phyloP scores from a whole-genome alignment of 768 basidiomycete species.

The Leccinum broughii region DNA sequence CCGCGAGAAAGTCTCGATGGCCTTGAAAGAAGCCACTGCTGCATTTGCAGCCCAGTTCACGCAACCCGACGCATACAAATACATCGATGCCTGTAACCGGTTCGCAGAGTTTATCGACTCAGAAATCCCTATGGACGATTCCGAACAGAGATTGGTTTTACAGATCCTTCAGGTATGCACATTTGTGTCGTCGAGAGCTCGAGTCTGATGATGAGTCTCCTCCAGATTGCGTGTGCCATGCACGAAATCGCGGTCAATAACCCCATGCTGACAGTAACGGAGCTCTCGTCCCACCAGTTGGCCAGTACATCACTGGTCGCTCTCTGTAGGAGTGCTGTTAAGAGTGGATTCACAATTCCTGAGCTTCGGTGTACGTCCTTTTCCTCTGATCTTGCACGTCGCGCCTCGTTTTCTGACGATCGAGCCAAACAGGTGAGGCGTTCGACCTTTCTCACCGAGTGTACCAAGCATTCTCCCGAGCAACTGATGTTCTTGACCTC shows the following conservation, averaged over 20 bases:
- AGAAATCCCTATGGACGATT: not conserved
- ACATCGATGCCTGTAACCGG: constrained; percentile 8
- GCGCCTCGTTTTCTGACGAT: constrained; percentile 1
- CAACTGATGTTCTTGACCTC: constrained; percentile 6
- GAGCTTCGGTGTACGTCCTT: constrained; percentile 18
- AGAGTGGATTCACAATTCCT: not conserved
- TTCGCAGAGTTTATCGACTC: constrained; percentile 14
- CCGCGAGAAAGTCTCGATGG: constrained; percentile 1
- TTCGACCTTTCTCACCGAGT: constrained; percentile 1
- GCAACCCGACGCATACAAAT: constrained; percentile 14
- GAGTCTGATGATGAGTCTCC: not conserved
- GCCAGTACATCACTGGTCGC: constrained; percentile 7
- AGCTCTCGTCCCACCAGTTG: constrained; percentile 13
- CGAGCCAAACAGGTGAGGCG: constrained; percentile 11
- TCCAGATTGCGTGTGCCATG: constrained; percentile 25
- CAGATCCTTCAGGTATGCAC: constrained; percentile 21
- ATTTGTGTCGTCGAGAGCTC: not conserved
- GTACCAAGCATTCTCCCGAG: not conserved
- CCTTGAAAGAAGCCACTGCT: constrained; percentile 13
- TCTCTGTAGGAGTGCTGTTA: constrained; percentile 7
- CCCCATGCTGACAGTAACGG: not conserved
- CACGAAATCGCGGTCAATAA: constrained; percentile 26
- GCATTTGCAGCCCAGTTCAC: constrained; percentile 18
- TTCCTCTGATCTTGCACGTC: not conserved
- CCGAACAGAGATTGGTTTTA: constrained; percentile 20